Evolutionary conservation across 345 rosid species (phyloP).

Genomic region (Citrus mangshanensis): DNA sequence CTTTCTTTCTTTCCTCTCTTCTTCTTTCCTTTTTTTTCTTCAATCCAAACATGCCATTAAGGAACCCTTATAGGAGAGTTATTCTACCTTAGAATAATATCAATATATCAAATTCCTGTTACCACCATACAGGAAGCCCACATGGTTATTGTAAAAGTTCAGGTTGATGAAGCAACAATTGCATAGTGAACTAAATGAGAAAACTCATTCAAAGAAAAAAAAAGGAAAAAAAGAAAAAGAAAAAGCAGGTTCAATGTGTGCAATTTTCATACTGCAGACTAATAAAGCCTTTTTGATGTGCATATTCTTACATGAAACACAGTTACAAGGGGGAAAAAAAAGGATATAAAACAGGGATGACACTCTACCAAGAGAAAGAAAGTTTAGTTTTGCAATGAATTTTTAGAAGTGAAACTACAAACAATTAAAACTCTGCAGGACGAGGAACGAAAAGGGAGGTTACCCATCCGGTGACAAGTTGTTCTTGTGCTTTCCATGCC

Average conservation of each 20-base stretch:
- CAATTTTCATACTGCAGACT: not conserved
- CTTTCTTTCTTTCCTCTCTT: no score
- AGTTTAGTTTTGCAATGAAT: conserved; percentile 14
- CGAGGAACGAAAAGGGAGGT: not conserved
- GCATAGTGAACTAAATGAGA: not conserved
- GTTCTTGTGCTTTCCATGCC: conserved; percentile 62
- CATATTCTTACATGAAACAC: conserved; percentile 2
- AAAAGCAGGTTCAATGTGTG: not conserved
- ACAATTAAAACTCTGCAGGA: conserved; percentile 13
- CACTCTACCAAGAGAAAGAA: conserved; percentile 16
- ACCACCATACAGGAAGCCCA: not conserved
- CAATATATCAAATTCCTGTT: not conserved
- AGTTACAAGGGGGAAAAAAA: not conserved
- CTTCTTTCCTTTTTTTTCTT: no score
- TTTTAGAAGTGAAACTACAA: conserved; percentile 15
- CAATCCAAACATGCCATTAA: not conserved
- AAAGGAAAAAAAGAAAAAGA: no score
- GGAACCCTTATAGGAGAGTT: not conserved
- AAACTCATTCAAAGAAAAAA: not conserved
- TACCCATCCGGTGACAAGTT: conserved; percentile 40
- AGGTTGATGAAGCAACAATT: not conserved
- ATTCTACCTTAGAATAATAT: not conserved
- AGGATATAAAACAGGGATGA: not conserved
- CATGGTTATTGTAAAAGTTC: not conserved
- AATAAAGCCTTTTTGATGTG: no score